A percentile compares a stretch with the other conserved stretches of the same genome.
Evolutionary conservation across 345 rosid genomes (phyloP).

Genomic region (Alliaria petiolata): DNA sequence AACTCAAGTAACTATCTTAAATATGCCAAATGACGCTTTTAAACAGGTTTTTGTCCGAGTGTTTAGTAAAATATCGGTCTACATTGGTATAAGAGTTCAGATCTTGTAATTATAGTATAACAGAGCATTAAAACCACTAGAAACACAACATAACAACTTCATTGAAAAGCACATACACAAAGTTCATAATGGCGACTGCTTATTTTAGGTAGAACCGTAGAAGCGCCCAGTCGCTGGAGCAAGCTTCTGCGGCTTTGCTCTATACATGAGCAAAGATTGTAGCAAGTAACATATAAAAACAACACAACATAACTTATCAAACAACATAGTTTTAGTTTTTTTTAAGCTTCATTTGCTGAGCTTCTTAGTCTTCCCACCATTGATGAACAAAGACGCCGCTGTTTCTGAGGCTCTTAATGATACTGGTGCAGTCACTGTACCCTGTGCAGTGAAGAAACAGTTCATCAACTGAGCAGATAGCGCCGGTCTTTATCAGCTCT

Average conservation of each 20-base stretch:
- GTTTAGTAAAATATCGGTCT: not conserved
- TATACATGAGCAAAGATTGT: slow-evolving; percentile 18
- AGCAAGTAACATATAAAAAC: not conserved
- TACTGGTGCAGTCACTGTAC: slow-evolving; percentile 42
- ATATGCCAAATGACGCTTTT: not conserved
- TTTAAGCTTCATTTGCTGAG: slow-evolving; percentile 11
- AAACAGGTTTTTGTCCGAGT: not conserved
- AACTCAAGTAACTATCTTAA: not conserved
- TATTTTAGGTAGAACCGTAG: slow-evolving; percentile 26
- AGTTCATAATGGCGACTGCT: slow-evolving; percentile 24
- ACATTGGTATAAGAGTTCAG: not conserved
- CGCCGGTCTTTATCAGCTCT: slow-evolving; percentile 57
- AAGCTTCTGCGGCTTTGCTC: slow-evolving; percentile 19
- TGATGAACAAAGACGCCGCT: slow-evolving; percentile 83
- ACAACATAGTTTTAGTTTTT: slow-evolving; percentile 9
- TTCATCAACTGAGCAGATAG: slow-evolving; percentile 75
- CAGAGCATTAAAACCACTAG: not conserved
- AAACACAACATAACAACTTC: slow-evolving; percentile 28
- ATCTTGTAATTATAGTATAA: not conserved
- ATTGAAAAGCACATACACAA: slow-evolving; percentile 15
- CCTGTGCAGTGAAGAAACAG: slow-evolving; percentile 63
- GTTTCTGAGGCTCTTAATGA: slow-evolving; percentile 59
- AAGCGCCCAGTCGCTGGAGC: slow-evolving; percentile 29
- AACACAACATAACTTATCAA: not conserved
- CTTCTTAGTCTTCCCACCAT: slow-evolving; percentile 65